phyloP scores from a whole-genome alignment of 2,329 filamentous ascomycete genomes.

The Pseudopyrenochaeta lycopersici region DNA sequence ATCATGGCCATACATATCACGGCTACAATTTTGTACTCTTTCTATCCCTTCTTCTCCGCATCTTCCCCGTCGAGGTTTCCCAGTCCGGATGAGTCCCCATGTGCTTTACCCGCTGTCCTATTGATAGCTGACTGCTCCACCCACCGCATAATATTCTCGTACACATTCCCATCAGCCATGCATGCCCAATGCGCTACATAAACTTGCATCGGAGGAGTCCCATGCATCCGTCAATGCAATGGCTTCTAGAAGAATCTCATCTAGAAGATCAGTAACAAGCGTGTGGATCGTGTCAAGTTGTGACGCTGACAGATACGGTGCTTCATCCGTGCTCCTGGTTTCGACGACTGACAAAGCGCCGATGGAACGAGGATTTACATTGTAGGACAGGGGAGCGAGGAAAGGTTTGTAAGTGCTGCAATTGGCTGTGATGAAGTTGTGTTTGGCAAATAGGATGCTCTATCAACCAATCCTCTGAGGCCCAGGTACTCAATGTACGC shows the following conservation, averaged over 20 bases:
- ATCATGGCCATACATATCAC: too few relatives aligned
- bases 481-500: too few relatives aligned
- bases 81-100: constrained; percentile 4
- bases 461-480: too few relatives aligned
- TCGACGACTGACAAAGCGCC: too few relatives aligned
- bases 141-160: constrained; percentile 56
- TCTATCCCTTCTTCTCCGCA: constrained; percentile 3
- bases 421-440: too few relatives aligned
- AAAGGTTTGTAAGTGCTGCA: too few relatives aligned
- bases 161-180: constrained; percentile 61
- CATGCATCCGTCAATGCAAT: constrained; percentile 60
- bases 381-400: too few relatives aligned
- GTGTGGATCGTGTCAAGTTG: constrained; percentile 52
- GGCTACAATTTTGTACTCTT: neutral
- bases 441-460: too few relatives aligned
- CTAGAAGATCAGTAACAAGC: constrained; percentile 47
- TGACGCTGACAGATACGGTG: neutral
- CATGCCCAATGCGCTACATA: constrained; percentile 60
- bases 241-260: constrained; percentile 56
- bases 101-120: neutral
- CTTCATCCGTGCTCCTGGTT: too few relatives aligned
- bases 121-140: constrained; percentile 39
- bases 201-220: constrained; percentile 60
- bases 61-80: constrained; percentile 3
- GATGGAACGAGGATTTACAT: too few relatives aligned